Evolutionary conservation across 202 grass and related monocot species (phyloP), one percentile per base, ranked within the genome.

Genomic region (Schoenoplectus triqueter): DNA sequence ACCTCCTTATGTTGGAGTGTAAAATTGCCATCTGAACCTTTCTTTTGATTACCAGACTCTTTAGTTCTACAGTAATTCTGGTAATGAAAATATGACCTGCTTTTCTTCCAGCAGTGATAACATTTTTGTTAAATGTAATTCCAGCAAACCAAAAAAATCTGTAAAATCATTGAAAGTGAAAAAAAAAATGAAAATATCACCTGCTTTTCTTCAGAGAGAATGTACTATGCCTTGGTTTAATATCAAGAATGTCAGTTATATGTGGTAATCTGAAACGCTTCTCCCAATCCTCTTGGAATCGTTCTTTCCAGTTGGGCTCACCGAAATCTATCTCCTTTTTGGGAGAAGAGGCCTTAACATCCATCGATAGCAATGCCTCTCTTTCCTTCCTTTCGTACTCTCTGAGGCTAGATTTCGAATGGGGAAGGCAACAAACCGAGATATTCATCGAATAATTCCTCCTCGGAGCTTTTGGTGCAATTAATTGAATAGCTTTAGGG

Each of bases 201-300:
- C 92, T 92, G 85, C 86, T 92, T 88, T 95, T 92, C 74, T 98
- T 92, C 62, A 93, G 89, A 82, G 91, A 93, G 62, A 98, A 98
- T 31, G 95, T 84, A 78, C 85, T 98, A 66, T 84, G 79, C 31
- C 86, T 93, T 87, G 95, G 95, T 50, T 89, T 81, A 59, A 93
- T 74, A 92, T 95, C 92, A 88, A 93, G 90, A 84, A 98, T 80
- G 88, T 98, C 92, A n/a, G 74, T 95, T 46, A 98, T 89, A 78
- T 95, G 92, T 39, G 91, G 95, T 85, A 98, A 88, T 88, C 56
- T 87, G 79, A 95, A 95, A 54, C 87, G 82, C 66, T 70, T 89
- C 68, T 92, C 87, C 91, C 92, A 98, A 64, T 95, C 91, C 73
- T 95, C 89, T 72, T 92, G 88, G 47, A 90, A 92, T 48, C 90